Evolutionary conservation across 2,329 filamentous ascomycete genomes (phyloP).

Genomic region (Pestalotiopsis sp.): DNA sequence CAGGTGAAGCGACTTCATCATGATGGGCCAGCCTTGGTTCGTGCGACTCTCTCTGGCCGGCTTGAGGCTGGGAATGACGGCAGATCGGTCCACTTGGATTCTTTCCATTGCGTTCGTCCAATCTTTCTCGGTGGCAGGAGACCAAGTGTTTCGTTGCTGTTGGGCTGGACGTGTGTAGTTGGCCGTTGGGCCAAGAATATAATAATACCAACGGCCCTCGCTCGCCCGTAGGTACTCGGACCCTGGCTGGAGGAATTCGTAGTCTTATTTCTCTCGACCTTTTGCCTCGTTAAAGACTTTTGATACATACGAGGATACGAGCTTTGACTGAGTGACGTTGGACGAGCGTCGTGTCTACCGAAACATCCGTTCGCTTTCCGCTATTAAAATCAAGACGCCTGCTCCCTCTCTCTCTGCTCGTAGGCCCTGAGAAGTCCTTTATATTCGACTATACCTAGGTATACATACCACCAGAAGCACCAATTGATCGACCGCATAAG

Average conservation of each 20-base stretch:
- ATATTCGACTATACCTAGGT: neutral
- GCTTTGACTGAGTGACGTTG: constrained; percentile 1
- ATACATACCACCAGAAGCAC: neutral
- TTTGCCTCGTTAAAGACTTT: neutral
- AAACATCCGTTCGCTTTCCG: constrained; percentile 3
- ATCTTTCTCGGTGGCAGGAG: neutral
- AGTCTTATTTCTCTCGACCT: neutral
- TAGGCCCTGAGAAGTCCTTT: neutral
- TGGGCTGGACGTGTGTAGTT: neutral
- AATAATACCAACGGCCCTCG: neutral
- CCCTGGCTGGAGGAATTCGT: neutral
- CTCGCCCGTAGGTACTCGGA: neutral
- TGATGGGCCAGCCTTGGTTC: constrained; percentile 17
- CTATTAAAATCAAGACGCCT: neutral
- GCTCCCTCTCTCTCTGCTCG: neutral
- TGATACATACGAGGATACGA: constrained; percentile 1
- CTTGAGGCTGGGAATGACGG: constrained; percentile 33
- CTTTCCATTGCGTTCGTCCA: neutral
- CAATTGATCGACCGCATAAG: neutral
- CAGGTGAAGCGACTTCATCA: constrained; percentile 30
- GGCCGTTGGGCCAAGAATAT: neutral
- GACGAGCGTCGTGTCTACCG: constrained; percentile 3
- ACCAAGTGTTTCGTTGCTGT: neutral
- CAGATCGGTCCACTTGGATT: constrained; percentile 17
- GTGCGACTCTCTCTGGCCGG: constrained; percentile 21